A percentile compares a stretch with the other conserved stretches of the same genome.
phyloP scores from a whole-genome alignment of 306 rosid species.

The Quercus parvula region DNA sequence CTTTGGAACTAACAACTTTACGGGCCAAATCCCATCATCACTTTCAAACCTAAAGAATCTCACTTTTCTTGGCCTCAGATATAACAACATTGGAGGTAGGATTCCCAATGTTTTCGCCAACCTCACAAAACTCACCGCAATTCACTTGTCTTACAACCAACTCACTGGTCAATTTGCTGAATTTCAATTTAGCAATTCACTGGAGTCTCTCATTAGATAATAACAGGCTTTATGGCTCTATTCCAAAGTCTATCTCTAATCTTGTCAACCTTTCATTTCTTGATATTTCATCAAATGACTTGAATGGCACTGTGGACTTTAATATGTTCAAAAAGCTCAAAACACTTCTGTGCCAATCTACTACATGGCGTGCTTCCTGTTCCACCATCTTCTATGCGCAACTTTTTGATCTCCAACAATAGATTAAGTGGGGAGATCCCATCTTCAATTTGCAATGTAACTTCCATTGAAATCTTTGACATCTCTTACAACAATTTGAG shows the following conservation, averaged over 20 bases:
- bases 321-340: background rate
- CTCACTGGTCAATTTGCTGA: background rate
- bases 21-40: constrained; percentile 15
- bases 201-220: background rate
- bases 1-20: background rate
- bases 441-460: background rate
- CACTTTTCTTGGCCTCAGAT: background rate
- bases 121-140: too few relatives aligned
- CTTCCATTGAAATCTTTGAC: background rate
- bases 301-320: background rate
- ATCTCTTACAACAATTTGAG: constrained; percentile 9
- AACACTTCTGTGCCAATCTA: background rate
- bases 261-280: background rate
- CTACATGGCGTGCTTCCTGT: constrained; percentile 28
- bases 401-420: constrained; percentile 24
- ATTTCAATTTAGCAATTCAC: background rate
- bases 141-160: too few relatives aligned
- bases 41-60: constrained; percentile 7
- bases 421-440: constrained; percentile 22
- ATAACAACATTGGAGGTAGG: background rate
- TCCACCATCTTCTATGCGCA: background rate
- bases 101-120: too few relatives aligned
- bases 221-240: background rate
- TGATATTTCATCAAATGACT: background rate
- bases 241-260: constrained; percentile 15